Percentiles rank a stretch among this genome's conserved stretches.
phyloP scores from a whole-genome alignment of 2,329 filamentous ascomycete species.

The Rhynchosporium graminicola region DNA sequence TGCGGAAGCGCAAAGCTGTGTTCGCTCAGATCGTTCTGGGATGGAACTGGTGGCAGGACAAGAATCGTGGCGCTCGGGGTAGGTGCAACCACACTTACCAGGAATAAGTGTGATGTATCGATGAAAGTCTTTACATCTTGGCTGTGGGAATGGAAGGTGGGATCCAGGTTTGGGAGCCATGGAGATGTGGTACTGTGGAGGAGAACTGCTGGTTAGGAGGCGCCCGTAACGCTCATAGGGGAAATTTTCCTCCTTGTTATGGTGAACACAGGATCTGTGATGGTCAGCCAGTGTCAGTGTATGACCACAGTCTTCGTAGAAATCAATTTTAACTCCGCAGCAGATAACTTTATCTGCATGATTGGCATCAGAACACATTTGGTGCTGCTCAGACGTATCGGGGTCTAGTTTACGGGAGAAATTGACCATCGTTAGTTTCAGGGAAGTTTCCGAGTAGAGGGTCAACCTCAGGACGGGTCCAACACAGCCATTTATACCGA shows the following conservation, averaged over 20 bases:
- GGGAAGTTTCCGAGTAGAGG: neutral
- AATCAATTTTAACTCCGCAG: conserved; percentile 14
- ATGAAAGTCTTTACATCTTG: neutral
- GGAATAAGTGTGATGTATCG: neutral
- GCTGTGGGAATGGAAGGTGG: neutral
- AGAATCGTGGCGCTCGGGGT: neutral
- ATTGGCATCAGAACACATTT: neutral
- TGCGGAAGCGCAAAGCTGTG: neutral
- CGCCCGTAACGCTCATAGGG: neutral
- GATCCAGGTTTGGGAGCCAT: neutral
- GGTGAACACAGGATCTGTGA: conserved; percentile 2
- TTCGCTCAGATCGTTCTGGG: neutral
- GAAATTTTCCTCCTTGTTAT: neutral
- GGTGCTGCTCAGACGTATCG: neutral
- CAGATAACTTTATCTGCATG: neutral
- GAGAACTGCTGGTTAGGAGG: neutral
- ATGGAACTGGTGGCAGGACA: neutral
- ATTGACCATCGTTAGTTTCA: neutral
- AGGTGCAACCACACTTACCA: neutral
- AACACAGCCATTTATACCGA: neutral
- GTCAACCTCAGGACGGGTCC: neutral
- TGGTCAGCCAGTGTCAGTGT: conserved; percentile 8
- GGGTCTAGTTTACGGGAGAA: neutral
- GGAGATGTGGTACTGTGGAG: neutral
- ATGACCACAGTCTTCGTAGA: conserved; percentile 13